These are phyloP conservation scores for Lachnum nothofagi DNA, from an alignment of 2,329 filamentous ascomycete genomes.

Conservation along the genomic window DNA sequence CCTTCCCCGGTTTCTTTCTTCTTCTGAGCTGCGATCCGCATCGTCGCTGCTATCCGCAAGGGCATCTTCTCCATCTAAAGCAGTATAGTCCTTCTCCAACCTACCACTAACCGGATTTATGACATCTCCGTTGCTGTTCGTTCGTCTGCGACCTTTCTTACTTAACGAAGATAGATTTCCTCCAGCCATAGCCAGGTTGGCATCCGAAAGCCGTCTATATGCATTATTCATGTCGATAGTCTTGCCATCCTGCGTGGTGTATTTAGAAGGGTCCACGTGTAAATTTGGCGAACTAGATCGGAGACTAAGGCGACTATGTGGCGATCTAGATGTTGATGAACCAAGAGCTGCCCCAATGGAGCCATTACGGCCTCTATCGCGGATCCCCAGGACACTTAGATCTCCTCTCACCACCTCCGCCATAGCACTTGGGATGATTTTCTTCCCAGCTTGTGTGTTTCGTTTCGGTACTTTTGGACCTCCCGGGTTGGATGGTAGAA, in stretches of 20 bases:
- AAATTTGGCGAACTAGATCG: conserved; percentile 29
- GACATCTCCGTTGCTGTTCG: conserved; percentile 21
- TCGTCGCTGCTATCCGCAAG: conserved; percentile 32
- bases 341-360: conserved; percentile 22
- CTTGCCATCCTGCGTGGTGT: conserved; percentile 56
- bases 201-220: conserved; percentile 67
- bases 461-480: conserved; percentile 43
- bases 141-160: conserved; percentile 22
- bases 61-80: conserved; percentile 25
- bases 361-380: conserved; percentile 26
- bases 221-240: conserved; percentile 64
- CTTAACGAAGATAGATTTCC: conserved; percentile 52
- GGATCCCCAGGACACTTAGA: conserved; percentile 38
- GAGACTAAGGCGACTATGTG: conserved; percentile 26
- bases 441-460: conserved; percentile 44
- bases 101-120: conserved; percentile 15
- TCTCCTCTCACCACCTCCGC: conserved; percentile 52
- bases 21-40: conserved; percentile 52
- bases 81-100: conserved; percentile 29
- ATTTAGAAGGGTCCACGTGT: conserved; percentile 30
- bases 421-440: conserved; percentile 39
- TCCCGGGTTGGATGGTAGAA: conserved; percentile 46
- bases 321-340: conserved; percentile 28
- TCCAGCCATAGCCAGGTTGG: conserved; percentile 58
- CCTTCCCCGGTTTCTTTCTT: conserved; percentile 58